Evolutionary conservation across 2,329 filamentous ascomycete species (phyloP).

Genomic region (Fusarium denticulatum): DNA sequence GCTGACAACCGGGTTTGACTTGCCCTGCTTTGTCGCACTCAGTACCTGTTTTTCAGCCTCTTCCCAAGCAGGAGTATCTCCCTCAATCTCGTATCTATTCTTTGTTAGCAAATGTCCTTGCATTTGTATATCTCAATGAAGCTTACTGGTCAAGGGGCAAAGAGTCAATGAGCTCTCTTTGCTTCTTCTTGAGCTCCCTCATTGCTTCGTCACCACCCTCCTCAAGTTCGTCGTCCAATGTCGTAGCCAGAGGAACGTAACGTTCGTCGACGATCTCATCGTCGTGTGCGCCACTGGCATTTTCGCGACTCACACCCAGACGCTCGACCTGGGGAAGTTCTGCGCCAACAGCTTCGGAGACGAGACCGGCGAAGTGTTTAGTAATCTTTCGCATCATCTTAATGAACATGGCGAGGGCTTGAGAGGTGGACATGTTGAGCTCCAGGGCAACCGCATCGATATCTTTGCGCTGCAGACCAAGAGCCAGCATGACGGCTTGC

Average conservation of each 20-base stretch:
- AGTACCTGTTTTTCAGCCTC: slow-evolving; percentile 81
- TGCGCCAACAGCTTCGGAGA: slow-evolving; percentile 77
- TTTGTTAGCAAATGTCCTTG: background rate
- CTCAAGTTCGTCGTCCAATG: slow-evolving; percentile 83
- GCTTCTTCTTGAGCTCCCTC: slow-evolving; percentile 77
- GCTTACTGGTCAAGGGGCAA: slow-evolving; percentile 79
- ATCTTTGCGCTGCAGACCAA: slow-evolving; percentile 90
- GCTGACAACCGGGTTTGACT: slow-evolving; percentile 74
- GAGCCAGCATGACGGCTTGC: slow-evolving; percentile 85
- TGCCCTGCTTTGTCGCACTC: slow-evolving; percentile 63
- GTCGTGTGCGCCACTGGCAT: slow-evolving; percentile 73
- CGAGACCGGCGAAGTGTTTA: slow-evolving; percentile 76
- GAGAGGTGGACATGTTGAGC: slow-evolving; percentile 75
- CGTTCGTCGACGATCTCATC: slow-evolving; percentile 72
- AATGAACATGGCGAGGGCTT: slow-evolving; percentile 95
- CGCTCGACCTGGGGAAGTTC: slow-evolving; percentile 68
- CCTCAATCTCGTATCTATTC: slow-evolving; percentile 71
- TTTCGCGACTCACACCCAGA: slow-evolving; percentile 67
- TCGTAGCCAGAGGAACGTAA: slow-evolving; percentile 76
- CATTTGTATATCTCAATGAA: background rate
- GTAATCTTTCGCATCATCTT: slow-evolving; percentile 93
- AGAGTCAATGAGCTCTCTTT: slow-evolving; percentile 88
- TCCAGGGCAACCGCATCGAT: slow-evolving; percentile 84
- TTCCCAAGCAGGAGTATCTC: slow-evolving; percentile 69
- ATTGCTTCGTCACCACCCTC: slow-evolving; percentile 84